Base-by-base conservation (phyloP, 345 rosid species). In the Dimocarpus longan region DNA sequence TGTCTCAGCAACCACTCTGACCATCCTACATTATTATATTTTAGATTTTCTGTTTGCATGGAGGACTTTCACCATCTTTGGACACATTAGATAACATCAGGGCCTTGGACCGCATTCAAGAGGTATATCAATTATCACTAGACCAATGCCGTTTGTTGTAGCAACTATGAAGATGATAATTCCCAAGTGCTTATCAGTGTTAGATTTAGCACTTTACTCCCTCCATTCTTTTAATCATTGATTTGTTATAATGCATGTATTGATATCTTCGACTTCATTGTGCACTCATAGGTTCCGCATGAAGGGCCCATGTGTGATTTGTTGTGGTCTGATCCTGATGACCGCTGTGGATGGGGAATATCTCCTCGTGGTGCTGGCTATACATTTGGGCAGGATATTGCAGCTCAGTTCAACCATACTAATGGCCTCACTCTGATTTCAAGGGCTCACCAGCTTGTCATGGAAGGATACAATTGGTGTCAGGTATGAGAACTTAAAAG, bases 221-320 rank as follows among this genome's bases (percentile, higher is more conserved):
- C 5, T 15, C 13, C 32, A 10, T 52, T 71, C 75, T 18, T 71
- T 52, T 71, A 9, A 19, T 28, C 16, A 18, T 71, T 9, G 46
- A 52, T 32, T 54, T 71, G 26, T 40, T 57, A 19, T 54, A 40
- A 19, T 42, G 28, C 68, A 52, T 78, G 60, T 52, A 32, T 44
- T 22, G 0, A 16, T 19, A 32, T 6, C 32, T 21, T 82, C 21
- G 46, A 64, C 59, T 74, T 13, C 22, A 37, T 77, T 43, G 21
- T 77, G 75, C 40, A 60, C 65, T 42, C 60, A 50, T 83, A 95
- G 98, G 98, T 95, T 80, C 98, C 98, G 10, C 98, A 93, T 77
- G 98, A 95, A 90, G 98, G 98, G 68, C 98, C 98, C 28, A 95
- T 95, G 98, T 95, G 98, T 69, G 98, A 95, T 85, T 94, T 95